Evolutionary conservation across 495 filamentous ascomycete species (phyloP), one percentile per base, ranked within the genome.

Genomic region (Neurospora sp.): DNA sequence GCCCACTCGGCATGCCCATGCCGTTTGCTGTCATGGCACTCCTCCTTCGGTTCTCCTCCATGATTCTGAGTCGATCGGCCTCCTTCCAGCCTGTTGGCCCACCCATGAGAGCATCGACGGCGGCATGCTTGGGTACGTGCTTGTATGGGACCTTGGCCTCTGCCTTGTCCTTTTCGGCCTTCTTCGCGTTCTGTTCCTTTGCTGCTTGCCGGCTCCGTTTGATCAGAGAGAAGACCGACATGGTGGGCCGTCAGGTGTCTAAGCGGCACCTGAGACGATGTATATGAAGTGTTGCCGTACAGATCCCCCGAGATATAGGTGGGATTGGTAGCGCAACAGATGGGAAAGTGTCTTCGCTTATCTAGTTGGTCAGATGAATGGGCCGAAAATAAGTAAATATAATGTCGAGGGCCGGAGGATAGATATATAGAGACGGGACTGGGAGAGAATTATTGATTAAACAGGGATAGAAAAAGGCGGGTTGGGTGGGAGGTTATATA

Each of bases 81-180:
- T 84, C 77, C 71, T 82, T 83, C 84, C 85, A 88, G 35, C 78
- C 82, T 0, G 83, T 79, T 8, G 88, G 89, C 3, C 85, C 84
- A 20, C 84, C 82, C n/a, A 84, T 81, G 48, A 89, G 71, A 69
- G 89, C 86, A 76, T 91, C 88, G 46, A 81, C 76, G 70, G 86
- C 86, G 48, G 88, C 88, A 79, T 90, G 88, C 39, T 81, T 87
- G 31, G 86, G 86, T n/a, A 88, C 76, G 74, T 90, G 88, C 73
- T 79, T 83, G 76, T 90, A 90, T 20, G 84, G 84, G 37, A 79
- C 27, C 75, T 85, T 85, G 46, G 74, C 72, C 76, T 84, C 81
- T 31, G 81, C 74, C 76, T 84, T 84, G 18, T 79, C 77, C 78
- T 80, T 82, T 76, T 83, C 80, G 70, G 75, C 83, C 70, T 80